Evolutionary conservation across 768 basidiomycete genomes (phyloP).

Genomic region (Boletus huronensis): DNA sequence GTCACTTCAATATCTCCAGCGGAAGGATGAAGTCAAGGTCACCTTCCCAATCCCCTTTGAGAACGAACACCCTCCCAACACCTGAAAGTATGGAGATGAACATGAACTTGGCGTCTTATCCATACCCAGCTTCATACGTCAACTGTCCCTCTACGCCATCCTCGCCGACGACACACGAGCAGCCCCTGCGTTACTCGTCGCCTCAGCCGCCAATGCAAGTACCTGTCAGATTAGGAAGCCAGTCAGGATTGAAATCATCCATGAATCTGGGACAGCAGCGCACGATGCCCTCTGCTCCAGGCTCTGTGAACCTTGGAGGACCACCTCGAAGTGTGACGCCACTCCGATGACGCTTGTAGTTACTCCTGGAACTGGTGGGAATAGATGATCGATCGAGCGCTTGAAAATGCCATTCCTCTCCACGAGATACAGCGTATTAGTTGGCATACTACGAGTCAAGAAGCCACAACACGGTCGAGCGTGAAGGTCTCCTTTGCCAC

Average conservation of each 20-base stretch:
- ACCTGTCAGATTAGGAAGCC: conserved; percentile 17
- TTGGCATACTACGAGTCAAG: neutral
- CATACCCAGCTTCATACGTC: conserved; percentile 35
- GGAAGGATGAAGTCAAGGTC: conserved; percentile 30
- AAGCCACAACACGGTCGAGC: neutral
- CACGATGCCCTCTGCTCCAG: conserved; percentile 10
- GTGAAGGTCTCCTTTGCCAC: neutral
- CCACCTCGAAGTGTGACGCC: conserved; percentile 23
- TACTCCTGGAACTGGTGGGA: neutral
- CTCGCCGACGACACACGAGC: conserved; percentile 29
- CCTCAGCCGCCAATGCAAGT: conserved; percentile 13
- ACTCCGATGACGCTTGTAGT: conserved; percentile 19
- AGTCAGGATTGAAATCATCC: conserved; percentile 13
- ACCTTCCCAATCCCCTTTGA: conserved; percentile 32
- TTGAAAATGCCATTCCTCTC: neutral
- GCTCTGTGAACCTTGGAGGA: conserved; percentile 17
- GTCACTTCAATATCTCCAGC: conserved; percentile 19
- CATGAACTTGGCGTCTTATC: conserved; percentile 6
- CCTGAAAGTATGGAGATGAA: conserved; percentile 15
- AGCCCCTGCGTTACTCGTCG: conserved; percentile 19
- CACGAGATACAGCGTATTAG: neutral
- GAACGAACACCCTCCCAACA: conserved; percentile 16
- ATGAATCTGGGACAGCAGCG: conserved; percentile 12
- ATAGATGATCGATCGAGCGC: conserved; percentile 1
- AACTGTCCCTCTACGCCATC: conserved; percentile 58